Conservation (phyloP, 139 green algal genomes). For the Chlorella vulgaris region DNA sequence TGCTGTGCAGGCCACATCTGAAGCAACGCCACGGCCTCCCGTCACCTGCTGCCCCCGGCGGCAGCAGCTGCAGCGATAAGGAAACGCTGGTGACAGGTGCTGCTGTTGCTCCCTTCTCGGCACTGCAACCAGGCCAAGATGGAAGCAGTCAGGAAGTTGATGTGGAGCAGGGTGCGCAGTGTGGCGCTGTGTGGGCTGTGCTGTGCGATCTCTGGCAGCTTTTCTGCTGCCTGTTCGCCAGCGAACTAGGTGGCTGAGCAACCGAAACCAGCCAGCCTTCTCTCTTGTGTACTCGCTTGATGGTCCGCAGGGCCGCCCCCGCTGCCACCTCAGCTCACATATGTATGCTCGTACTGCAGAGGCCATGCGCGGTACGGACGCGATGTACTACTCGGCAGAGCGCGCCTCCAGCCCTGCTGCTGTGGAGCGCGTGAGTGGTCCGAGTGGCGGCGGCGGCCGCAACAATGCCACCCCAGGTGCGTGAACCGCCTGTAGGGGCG, state of each 20-base stretch:
- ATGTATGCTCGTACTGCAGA: no score
- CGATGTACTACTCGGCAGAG: slow-evolving; percentile 15
- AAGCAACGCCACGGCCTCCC: neutral
- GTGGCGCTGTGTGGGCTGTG: no score
- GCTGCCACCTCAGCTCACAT: no score
- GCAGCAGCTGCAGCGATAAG: neutral
- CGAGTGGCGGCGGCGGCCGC: neutral
- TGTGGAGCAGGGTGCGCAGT: neutral
- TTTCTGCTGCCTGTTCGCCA: no score
- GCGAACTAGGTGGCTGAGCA: no score
- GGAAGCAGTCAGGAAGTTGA: neutral
- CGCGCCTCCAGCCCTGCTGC: neutral
- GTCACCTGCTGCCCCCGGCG: slow-evolving; percentile 1
- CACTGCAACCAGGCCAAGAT: no score
- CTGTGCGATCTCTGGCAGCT: no score
- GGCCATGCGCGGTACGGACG: neutral
- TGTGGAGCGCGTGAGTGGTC: neutral
- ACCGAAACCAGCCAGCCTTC: no score
- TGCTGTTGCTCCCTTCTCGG: neutral
- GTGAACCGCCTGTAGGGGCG: neutral
- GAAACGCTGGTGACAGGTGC: neutral
- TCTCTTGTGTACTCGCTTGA: no score
- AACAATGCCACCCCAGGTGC: slow-evolving; percentile 2
- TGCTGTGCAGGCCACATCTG: neutral
- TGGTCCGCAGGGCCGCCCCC: no score